These are phyloP conservation scores for Chaetomium cochliodes DNA, from an alignment of 495 filamentous ascomycete species.

Conservation along the genomic window DNA sequence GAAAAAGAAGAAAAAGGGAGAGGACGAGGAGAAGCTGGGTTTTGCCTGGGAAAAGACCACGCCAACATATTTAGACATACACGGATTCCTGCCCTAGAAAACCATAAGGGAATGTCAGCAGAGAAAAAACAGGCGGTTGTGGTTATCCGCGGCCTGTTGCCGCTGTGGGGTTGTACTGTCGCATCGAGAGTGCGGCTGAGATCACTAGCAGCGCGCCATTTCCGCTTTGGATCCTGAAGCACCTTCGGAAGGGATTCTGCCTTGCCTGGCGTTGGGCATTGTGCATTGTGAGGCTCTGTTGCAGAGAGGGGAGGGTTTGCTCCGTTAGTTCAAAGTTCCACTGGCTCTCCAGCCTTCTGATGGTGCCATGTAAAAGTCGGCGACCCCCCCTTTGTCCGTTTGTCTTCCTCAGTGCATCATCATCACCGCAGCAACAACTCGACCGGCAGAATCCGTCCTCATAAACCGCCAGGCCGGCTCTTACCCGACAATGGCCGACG, in stretches of 20 bases:
- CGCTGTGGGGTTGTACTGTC: not conserved
- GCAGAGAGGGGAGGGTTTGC: not conserved
- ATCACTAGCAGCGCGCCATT: slow-evolving; percentile 3
- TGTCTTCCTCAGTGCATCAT: not conserved
- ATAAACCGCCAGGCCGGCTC: not conserved
- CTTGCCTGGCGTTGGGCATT: slow-evolving; percentile 10
- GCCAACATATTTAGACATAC: not conserved
- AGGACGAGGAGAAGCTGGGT: not conserved
- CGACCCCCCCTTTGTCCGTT: not conserved
- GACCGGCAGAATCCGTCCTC: too few relatives aligned
- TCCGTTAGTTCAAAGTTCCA: not conserved
- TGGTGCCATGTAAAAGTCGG: not conserved
- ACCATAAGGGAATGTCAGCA: too few relatives aligned
- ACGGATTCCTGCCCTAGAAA: not conserved
- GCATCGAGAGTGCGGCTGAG: slow-evolving; percentile 17
- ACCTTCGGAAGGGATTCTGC: not conserved
- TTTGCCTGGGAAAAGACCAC: not conserved
- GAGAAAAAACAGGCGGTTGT: not conserved
- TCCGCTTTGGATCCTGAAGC: not conserved
- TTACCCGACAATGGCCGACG: slow-evolving; percentile 2
- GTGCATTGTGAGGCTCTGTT: slow-evolving; percentile 8
- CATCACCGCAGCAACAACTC: not conserved
- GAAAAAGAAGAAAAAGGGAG: not conserved
- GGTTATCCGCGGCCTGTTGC: not conserved
- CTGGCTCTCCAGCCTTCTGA: not conserved